These are phyloP conservation scores for Eimeria brunetti DNA, from an alignment of 169 alveolate species.

Conservation along the genomic window DNA sequence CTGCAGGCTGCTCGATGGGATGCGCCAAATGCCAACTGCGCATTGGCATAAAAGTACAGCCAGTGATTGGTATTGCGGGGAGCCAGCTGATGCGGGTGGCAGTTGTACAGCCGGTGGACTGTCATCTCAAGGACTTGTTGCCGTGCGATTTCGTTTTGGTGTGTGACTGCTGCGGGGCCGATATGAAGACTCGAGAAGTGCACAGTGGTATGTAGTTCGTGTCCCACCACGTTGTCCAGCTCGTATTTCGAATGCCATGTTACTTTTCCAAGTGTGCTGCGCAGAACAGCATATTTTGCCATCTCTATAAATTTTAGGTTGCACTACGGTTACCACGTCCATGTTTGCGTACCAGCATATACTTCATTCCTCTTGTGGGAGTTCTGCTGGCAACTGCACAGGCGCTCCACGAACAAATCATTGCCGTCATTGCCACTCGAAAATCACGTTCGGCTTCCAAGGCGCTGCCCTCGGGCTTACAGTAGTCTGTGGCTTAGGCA, in stretches of 20 bases:
- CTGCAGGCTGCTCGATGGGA: constrained; percentile 69
- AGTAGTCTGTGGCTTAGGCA: constrained; percentile 38
- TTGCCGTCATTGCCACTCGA: constrained; percentile 81
- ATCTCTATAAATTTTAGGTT: neutral
- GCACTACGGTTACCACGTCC: neutral
- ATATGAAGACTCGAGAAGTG: constrained; percentile 48
- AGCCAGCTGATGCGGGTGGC: constrained; percentile 50
- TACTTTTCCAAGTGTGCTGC: neutral
- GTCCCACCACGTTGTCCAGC: neutral
- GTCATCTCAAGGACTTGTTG: constrained; percentile 67
- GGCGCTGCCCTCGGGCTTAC: constrained; percentile 65
- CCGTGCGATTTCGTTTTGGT: constrained; percentile 74
- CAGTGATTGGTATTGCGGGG: constrained; percentile 53
- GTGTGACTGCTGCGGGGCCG: constrained; percentile 75
- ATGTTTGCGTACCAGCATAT: neutral
- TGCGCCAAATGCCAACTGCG: constrained; percentile 78
- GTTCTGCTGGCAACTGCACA: neutral
- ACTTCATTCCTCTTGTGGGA: neutral
- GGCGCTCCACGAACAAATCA: constrained; percentile 60
- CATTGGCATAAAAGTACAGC: constrained; percentile 36
- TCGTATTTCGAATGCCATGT: neutral
- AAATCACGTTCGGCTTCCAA: constrained; percentile 45
- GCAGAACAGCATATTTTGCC: neutral
- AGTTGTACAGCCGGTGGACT: constrained; percentile 6
- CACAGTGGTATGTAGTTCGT: constrained; percentile 58